A percentile compares a stretch with the other conserved stretches of the same genome.
Evolutionary conservation across 345 rosid genomes (phyloP).

Genomic region (Eucalyptus victrix): DNA sequence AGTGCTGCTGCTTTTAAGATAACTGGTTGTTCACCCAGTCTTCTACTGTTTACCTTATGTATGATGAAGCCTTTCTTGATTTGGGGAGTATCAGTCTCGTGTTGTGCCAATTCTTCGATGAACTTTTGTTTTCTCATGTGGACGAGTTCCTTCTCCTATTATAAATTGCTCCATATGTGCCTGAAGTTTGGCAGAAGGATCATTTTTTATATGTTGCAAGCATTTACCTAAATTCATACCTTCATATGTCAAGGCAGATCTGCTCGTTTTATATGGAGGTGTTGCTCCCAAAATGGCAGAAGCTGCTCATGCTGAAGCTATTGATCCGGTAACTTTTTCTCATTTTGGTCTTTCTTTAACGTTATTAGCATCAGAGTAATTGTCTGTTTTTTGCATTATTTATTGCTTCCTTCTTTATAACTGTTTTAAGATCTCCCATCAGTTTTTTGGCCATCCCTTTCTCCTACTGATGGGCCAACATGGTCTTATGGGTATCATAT

Average conservation of each 20-base stretch:
- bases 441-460: background rate
- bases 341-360: too few species aligned
- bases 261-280: constrained; percentile 84
- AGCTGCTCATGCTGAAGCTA: constrained; percentile 75
- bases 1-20: background rate
- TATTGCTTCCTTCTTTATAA: background rate
- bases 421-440: background rate
- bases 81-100: background rate
- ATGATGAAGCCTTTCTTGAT: background rate
- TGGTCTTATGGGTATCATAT: background rate
- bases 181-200: background rate
- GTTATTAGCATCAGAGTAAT: background rate
- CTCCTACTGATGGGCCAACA: background rate
- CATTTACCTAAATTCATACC: background rate
- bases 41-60: background rate
- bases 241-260: constrained; percentile 48
- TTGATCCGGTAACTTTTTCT: constrained; percentile 48
- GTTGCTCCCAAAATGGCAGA: constrained; percentile 96
- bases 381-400: background rate
- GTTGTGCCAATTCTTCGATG: background rate
- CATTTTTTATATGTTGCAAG: background rate
- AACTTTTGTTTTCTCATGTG: background rate
- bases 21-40: background rate
- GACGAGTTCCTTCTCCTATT: background rate
- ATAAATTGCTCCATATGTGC: background rate